These are phyloP conservation scores for Mortierella claussenii DNA, from an alignment of 192 early-diverging fungal species.

Conservation along the genomic window DNA sequence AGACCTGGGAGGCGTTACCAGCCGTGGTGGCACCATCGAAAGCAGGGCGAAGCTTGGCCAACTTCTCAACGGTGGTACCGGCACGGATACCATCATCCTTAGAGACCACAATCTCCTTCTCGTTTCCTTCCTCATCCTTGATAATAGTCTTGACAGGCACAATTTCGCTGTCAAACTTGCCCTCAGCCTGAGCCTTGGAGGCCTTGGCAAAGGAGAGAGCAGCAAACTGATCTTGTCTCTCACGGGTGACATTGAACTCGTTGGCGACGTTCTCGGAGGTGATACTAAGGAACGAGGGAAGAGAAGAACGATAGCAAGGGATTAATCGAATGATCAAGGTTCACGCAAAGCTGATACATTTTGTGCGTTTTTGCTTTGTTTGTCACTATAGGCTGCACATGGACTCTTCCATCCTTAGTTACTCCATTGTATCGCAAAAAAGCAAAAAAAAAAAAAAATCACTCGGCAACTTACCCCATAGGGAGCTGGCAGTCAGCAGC, in stretches of 20 bases:
- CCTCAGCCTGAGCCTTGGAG: constrained; percentile 87
- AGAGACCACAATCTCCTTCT: constrained; percentile 73
- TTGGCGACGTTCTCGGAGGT: constrained; percentile 98
- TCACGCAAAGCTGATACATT: too few relatives aligned
- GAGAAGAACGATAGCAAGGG: constrained; percentile 4
- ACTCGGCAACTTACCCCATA: constrained; percentile 76
- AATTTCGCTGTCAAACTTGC: constrained; percentile 93
- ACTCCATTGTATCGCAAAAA: neutral
- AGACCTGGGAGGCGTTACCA: constrained; percentile 97
- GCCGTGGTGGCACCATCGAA: constrained; percentile 94
- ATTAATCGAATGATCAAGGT: too few relatives aligned
- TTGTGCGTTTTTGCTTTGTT: neutral
- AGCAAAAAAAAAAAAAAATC: too few relatives aligned
- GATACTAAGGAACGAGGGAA: constrained; percentile 56
- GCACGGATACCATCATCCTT: constrained; percentile 94
- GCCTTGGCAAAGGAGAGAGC: constrained; percentile 87
- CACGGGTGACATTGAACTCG: constrained; percentile 86
- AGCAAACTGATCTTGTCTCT: constrained; percentile 93
- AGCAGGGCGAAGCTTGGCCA: constrained; percentile 89
- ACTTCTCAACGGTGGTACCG: constrained; percentile 78
- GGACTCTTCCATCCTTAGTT: neutral
- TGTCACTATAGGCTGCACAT: constrained; percentile 11
- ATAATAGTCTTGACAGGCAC: constrained; percentile 81
- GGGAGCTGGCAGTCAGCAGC: constrained; percentile 89
- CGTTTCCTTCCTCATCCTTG: constrained; percentile 84